Base-by-base conservation (phyloP, 345 rosid genomes). In the Citrus inodora region DNA sequence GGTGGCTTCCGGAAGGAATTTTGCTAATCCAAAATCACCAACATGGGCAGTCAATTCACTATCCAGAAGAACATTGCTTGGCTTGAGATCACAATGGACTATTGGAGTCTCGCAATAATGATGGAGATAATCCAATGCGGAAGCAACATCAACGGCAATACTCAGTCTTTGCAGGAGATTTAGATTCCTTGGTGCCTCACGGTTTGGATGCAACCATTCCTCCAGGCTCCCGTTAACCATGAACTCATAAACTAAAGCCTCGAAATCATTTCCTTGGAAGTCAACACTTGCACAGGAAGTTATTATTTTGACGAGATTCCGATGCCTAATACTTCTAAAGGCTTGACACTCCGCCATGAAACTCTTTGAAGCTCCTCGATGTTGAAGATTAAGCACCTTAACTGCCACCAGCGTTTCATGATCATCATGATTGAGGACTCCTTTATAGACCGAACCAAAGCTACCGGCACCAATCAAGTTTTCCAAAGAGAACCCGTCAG, bases 261-360 rank as follows among this genome's bases (percentile, higher is more conserved):
- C 76, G 75, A 85, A 85, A 46, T 75, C 84, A 63, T 56, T 58
- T 2, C 84, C 86, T 51, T 68, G 30, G 24, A 59, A 21, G 32
- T 81, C 73, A 22, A 86, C 55, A 48, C 81, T 77, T 19, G 80
- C 80, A 66, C 85, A 81, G 25, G 48, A 61, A 28, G 83, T 79
- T 42, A 81, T 24, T 35, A 86, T 58, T 48, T 85, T 82, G 25
- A 79, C 71, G n/a, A 82, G 79, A 78, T 85, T 80, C 2, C 88
- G 76, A 22, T 83, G 86, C 27, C 86, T 68, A 38, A 77, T 40
- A 6, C 75, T 77, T 1, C 70, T 28, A 37, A 86, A 19, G 4
- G 82, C 74, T 61, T 79, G 71, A 11, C 88, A 83, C 40, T 86
- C 82, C 4, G 79, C 76, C 9, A 56, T 14, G 61, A 86, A 83